A percentile compares a stretch with the other conserved stretches of the same genome.
phyloP scores from a whole-genome alignment of 495 filamentous ascomycete genomes.

The Aspergillus incahuasiensis region DNA sequence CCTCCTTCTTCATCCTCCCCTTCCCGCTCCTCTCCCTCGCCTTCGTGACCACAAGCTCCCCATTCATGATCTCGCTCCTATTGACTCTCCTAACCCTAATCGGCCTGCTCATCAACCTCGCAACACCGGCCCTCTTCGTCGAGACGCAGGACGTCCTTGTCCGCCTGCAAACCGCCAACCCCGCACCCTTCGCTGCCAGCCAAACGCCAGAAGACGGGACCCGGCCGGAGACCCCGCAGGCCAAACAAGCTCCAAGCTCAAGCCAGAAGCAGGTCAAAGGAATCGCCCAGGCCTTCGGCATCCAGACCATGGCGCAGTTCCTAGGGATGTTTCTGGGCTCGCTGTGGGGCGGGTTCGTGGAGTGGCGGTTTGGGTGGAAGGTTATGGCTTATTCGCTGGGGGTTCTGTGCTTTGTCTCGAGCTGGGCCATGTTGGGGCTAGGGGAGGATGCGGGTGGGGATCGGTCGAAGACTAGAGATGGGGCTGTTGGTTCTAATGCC shows the following conservation, averaged over 20 bases:
- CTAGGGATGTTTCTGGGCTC: constrained; percentile 60
- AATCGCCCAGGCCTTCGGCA: constrained; percentile 55
- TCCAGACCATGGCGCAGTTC: constrained; percentile 53
- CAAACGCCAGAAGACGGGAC: too few species aligned
- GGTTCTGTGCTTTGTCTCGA: not conserved
- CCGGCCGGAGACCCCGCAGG: too few species aligned
- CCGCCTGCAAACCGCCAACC: constrained; percentile 37
- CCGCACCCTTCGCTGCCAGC: not conserved
- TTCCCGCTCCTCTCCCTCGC: constrained; percentile 60
- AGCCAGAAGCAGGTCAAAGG: constrained; percentile 1
- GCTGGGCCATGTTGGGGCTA: not conserved
- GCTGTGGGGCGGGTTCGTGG: constrained; percentile 58
- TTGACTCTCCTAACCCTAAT: constrained; percentile 23
- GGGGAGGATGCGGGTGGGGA: not conserved
- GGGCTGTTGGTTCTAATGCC: constrained; percentile 27
- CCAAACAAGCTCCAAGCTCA: not conserved
- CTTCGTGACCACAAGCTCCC: constrained; percentile 53
- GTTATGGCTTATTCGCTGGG: constrained; percentile 39
- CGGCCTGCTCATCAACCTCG: constrained; percentile 26
- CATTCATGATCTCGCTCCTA: constrained; percentile 58
- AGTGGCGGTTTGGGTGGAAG: constrained; percentile 57
- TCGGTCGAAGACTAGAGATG: constrained; percentile 10
- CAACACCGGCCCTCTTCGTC: constrained; percentile 50
- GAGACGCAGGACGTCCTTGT: constrained; percentile 66
- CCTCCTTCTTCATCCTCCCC: constrained; percentile 56